Percentiles rank a stretch among this genome's conserved stretches.
phyloP scores from a whole-genome alignment of 2,329 filamentous ascomycete genomes.

The Fusarium incarnatum region DNA sequence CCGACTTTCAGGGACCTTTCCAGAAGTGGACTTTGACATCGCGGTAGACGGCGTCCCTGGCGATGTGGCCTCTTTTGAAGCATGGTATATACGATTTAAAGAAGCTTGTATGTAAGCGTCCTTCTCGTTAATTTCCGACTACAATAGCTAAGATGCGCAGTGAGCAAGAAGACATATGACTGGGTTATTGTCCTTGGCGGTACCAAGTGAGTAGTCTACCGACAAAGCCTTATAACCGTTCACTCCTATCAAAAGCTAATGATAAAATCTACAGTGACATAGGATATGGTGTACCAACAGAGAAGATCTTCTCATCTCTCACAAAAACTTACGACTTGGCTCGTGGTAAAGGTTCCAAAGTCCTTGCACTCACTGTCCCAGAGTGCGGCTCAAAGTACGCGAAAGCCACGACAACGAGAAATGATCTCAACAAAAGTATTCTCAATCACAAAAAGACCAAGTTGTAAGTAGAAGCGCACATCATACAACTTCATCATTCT shows the following conservation, averaged over 20 bases:
- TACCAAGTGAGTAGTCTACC: conserved; percentile 63
- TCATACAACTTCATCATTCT: not conserved
- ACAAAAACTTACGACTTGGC: conserved; percentile 63
- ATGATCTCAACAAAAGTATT: conserved; percentile 65
- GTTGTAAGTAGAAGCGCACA: conserved; percentile 59
- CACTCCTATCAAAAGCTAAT: not conserved
- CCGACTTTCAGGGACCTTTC: conserved; percentile 60
- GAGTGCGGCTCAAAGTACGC: conserved; percentile 56
- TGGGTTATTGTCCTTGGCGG: conserved; percentile 74
- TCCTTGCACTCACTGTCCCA: conserved; percentile 73
- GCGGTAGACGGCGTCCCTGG: conserved; percentile 64
- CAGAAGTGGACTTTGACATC: conserved; percentile 57
- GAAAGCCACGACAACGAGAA: conserved; percentile 52
- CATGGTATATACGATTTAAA: conserved; percentile 50
- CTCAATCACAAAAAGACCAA: conserved; percentile 59
- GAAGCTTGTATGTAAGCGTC: conserved; percentile 50
- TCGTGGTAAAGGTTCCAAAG: conserved; percentile 62
- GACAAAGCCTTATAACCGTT: not conserved
- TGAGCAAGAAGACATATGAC: conserved; percentile 57
- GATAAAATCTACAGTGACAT: conserved; percentile 59
- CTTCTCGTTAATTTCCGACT: not conserved
- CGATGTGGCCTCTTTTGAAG: conserved; percentile 57
- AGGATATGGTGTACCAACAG: conserved; percentile 51
- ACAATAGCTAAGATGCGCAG: conserved; percentile 28
- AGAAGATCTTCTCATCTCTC: conserved; percentile 62